Conservation (phyloP, 805 yeast species). For the Kockiozyma suomiensis region DNA sequence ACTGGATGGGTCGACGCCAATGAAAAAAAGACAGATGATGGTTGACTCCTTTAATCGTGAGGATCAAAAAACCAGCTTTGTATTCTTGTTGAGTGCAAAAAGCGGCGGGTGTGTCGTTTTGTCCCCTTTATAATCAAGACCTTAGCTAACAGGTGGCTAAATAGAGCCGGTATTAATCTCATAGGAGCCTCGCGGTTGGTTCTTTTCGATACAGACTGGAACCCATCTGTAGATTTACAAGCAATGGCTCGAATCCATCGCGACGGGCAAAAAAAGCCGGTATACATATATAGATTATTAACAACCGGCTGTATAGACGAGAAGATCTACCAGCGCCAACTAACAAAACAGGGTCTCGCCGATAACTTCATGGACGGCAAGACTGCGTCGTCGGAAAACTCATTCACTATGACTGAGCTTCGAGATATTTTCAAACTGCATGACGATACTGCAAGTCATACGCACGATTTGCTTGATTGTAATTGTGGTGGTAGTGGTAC, state of each 20-base stretch:
- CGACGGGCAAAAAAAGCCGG: constrained; percentile 84
- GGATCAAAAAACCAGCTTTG: constrained; percentile 49
- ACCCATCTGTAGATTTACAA: constrained; percentile 88
- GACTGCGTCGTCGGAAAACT: constrained; percentile 47
- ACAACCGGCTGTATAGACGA: constrained; percentile 93
- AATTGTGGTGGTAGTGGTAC: constrained; percentile 50
- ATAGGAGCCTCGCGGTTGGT: constrained; percentile 87
- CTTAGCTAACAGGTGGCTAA: neutral
- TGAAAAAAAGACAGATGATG: constrained; percentile 61
- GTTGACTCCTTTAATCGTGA: constrained; percentile 69
- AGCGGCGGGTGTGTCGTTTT: constrained; percentile 68
- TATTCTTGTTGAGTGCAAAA: constrained; percentile 80
- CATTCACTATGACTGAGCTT: constrained; percentile 70
- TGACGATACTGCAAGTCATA: constrained; percentile 57
- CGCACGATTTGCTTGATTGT: constrained; percentile 68
- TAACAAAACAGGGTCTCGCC: constrained; percentile 79
- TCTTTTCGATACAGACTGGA: constrained; percentile 94
- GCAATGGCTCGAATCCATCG: constrained; percentile 95
- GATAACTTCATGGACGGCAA: constrained; percentile 60
- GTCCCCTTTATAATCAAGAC: neutral
- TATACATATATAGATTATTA: constrained; percentile 76
- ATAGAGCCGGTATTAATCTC: constrained; percentile 72
- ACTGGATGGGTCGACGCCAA: constrained; percentile 83
- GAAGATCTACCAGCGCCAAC: constrained; percentile 87
- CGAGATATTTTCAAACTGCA: constrained; percentile 69